These are phyloP conservation scores for Ogataea degrootiae DNA, from an alignment of 805 yeast species.

Conservation along the genomic window DNA sequence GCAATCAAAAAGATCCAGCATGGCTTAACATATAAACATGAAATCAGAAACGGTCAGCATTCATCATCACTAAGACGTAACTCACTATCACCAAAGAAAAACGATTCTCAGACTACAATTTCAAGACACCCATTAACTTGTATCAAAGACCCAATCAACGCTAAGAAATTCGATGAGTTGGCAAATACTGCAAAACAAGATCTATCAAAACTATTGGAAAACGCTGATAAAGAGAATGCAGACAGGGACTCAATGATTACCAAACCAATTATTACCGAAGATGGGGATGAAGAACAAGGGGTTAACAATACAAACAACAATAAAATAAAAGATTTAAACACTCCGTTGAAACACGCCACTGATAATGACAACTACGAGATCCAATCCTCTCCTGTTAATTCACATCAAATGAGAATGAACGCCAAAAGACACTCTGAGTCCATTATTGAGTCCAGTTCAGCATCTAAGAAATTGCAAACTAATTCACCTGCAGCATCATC, in stretches of 20 bases:
- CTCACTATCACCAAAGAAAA: slow-evolving; percentile 21
- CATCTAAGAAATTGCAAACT: slow-evolving; percentile 8
- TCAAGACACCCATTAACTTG: slow-evolving; percentile 23
- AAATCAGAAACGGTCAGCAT: slow-evolving; percentile 10
- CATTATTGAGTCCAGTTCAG: neutral
- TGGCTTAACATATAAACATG: slow-evolving; percentile 40
- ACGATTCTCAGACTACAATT: slow-evolving; percentile 10
- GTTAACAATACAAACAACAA: neutral
- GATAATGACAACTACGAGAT: slow-evolving; percentile 1
- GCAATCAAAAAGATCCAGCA: slow-evolving; percentile 37
- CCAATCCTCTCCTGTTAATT: slow-evolving; percentile 22
- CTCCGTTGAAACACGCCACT: neutral
- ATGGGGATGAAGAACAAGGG: neutral
- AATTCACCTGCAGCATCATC: neutral
- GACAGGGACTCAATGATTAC: neutral
- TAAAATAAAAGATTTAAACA: neutral
- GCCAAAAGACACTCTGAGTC: slow-evolving; percentile 15
- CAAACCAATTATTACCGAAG: neutral
- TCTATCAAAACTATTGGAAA: slow-evolving; percentile 15
- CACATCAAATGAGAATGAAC: slow-evolving; percentile 15
- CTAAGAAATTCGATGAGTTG: slow-evolving; percentile 10
- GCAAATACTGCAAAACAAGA: slow-evolving; percentile 23
- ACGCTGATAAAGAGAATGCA: slow-evolving; percentile 19
- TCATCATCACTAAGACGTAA: slow-evolving; percentile 12
- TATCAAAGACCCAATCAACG: slow-evolving; percentile 15